Evolutionary conservation across 768 basidiomycete species (phyloP).

Genomic region (Mycena epipterygia): DNA sequence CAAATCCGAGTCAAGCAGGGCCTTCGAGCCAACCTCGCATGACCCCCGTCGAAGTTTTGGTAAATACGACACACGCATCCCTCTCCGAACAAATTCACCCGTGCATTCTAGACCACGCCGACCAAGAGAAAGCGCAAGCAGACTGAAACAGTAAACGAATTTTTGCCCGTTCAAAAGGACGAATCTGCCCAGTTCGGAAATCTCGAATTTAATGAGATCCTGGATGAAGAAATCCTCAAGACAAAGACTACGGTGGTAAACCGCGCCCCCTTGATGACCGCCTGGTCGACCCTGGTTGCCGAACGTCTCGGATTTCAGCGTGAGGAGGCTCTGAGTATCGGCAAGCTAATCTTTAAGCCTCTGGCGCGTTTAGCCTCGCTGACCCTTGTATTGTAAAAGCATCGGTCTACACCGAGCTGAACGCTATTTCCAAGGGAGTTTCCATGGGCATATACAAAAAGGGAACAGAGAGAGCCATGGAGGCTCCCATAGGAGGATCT

Average conservation of each 20-base stretch:
- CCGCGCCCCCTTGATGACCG: conserved; percentile 94
- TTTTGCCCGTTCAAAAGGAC: conserved; percentile 66
- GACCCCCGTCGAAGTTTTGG: conserved; percentile 34
- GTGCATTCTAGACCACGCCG: conserved; percentile 54
- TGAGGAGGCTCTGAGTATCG: conserved; percentile 93
- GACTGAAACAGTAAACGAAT: conserved; percentile 64
- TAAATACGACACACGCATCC: not conserved
- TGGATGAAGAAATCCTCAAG: conserved; percentile 80
- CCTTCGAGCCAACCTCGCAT: conserved; percentile 24
- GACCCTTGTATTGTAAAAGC: conserved; percentile 59
- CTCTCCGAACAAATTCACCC: not conserved
- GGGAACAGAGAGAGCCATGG: conserved; percentile 65
- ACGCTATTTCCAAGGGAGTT: conserved; percentile 87
- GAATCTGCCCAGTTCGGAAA: conserved; percentile 66
- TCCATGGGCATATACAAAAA: conserved; percentile 83
- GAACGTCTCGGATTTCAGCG: conserved; percentile 88
- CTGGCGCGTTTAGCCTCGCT: not conserved
- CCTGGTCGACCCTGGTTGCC: conserved; percentile 91
- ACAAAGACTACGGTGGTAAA: conserved; percentile 80
- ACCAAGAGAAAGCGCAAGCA: conserved; percentile 70
- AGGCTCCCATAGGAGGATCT: conserved; percentile 67
- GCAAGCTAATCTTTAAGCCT: conserved; percentile 53
- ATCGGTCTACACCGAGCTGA: conserved; percentile 94
- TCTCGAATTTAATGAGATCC: conserved; percentile 79
- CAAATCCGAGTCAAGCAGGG: conserved; percentile 39